Conservation (phyloP, 192 early-diverging fungal genomes). For the Pecoramyces ruminantium region DNA sequence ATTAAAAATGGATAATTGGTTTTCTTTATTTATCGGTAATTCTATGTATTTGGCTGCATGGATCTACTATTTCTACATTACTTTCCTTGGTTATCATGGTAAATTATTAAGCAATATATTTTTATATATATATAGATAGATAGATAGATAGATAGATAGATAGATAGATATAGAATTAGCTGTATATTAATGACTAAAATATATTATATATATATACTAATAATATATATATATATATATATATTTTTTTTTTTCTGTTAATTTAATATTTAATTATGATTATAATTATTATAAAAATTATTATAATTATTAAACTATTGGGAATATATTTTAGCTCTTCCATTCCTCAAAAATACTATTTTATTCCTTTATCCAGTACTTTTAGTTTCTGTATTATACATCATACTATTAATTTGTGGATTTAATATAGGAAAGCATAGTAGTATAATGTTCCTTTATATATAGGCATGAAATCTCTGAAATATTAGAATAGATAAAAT, state of each 20-base stretch:
- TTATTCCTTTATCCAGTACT: slow-evolving; percentile 78
- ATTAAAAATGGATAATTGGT: slow-evolving; percentile 57
- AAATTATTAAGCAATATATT: slow-evolving; percentile 1
- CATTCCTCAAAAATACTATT: slow-evolving; percentile 77
- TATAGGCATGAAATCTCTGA: not conserved
- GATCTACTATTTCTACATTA: slow-evolving; percentile 70
- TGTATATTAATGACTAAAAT: too few relatives aligned
- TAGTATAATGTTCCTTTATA: not conserved
- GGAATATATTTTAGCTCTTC: too few relatives aligned
- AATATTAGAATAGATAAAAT: too few relatives aligned
- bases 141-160: too few relatives aligned
- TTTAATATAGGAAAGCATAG: not conserved
- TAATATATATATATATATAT: too few relatives aligned
- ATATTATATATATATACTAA: too few relatives aligned
- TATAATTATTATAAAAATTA: not conserved
- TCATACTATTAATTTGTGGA: slow-evolving; percentile 7
- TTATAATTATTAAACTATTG: too few relatives aligned
- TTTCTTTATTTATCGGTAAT: slow-evolving; percentile 72
- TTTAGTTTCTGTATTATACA: slow-evolving; percentile 36
- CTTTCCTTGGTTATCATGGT: slow-evolving; percentile 88
- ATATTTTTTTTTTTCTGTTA: too few relatives aligned
- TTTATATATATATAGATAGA: too few relatives aligned
- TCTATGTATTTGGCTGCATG: slow-evolving; percentile 67
- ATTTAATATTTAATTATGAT: too few relatives aligned
- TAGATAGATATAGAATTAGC: too few relatives aligned